Evolutionary conservation across 2,329 filamentous ascomycete genomes (phyloP).

Genomic region (Fusarium protoensiforme): DNA sequence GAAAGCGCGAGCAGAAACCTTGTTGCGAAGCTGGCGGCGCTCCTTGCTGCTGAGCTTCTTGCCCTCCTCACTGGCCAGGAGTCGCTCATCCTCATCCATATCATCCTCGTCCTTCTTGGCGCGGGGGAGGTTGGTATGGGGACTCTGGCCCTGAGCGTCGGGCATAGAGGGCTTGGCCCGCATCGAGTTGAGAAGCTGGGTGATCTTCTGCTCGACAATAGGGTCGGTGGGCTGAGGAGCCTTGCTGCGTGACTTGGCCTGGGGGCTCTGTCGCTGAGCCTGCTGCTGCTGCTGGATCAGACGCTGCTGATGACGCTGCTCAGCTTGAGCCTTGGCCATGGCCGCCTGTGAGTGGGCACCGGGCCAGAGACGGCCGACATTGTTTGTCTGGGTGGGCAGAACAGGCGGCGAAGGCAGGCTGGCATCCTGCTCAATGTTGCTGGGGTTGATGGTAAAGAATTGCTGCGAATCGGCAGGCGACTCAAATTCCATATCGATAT

Average conservation of each 20-base stretch:
- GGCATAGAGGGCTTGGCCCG: conserved; percentile 74
- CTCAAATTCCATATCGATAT: conserved; percentile 73
- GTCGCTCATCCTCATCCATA: conserved; percentile 97
- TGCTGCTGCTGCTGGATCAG: conserved; percentile 62
- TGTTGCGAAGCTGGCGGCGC: conserved; percentile 96
- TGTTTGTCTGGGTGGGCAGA: conserved; percentile 63
- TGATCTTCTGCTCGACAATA: conserved; percentile 91
- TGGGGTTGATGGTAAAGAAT: conserved; percentile 81
- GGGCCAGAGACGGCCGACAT: conserved; percentile 83
- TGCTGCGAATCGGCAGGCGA: conserved; percentile 65
- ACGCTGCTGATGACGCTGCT: conserved; percentile 75
- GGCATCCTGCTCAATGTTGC: conserved; percentile 72
- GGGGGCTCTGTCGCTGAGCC: conserved; percentile 60
- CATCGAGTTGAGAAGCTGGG: conserved; percentile 92
- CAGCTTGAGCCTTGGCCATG: conserved; percentile 76
- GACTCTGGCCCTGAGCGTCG: conserved; percentile 57
- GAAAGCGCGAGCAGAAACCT: conserved; percentile 97
- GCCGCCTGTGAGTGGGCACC: conserved; percentile 94
- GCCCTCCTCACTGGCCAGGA: conserved; percentile 95
- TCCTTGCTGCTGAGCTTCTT: conserved; percentile 99
- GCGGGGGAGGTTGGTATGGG: conserved; percentile 75
- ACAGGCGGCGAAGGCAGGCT: conserved; percentile 56
- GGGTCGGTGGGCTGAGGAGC: conserved; percentile 69
- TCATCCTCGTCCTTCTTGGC: conserved; percentile 95
- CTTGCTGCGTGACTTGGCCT: conserved; percentile 61